Conservation (phyloP, 768 basidiomycete genomes). For the Pisolithus orientalis region DNA sequence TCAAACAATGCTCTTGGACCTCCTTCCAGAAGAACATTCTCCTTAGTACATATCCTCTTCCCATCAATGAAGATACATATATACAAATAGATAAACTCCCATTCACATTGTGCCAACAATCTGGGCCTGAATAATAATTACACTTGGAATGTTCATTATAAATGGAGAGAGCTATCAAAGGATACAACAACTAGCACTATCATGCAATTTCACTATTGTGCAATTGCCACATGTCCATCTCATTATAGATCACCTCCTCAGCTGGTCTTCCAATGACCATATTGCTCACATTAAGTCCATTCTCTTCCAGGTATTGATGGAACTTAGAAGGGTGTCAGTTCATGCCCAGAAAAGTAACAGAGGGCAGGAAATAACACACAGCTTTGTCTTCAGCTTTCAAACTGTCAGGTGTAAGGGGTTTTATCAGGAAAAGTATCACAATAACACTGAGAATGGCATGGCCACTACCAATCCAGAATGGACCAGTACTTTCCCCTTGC, state of each 20-base stretch:
- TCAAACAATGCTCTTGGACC: no score
- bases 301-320: constrained; percentile 69
- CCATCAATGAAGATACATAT: no score
- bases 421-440: constrained; percentile 66
- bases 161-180: no score
- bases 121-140: no score
- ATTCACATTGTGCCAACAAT: no score
- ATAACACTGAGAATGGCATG: constrained; percentile 75
- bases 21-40: no score
- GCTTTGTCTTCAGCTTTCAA: constrained; percentile 70
- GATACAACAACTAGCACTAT: no score
- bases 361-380: constrained; percentile 33
- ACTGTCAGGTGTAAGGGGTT: constrained; percentile 67
- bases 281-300: constrained; percentile 72
- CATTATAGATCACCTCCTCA: background rate
- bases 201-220: no score
- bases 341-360: background rate
- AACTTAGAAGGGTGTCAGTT: constrained; percentile 42
- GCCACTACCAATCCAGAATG: constrained; percentile 85
- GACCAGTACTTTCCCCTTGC: constrained; percentile 71
- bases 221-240: no score
- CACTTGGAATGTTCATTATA: no score
- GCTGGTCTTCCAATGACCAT: constrained; percentile 48
- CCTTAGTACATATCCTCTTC: no score
- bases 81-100: no score